phyloP scores from a whole-genome alignment of 2,329 filamentous ascomycete genomes.

The Neofusicoccum kwambonambiense region DNA sequence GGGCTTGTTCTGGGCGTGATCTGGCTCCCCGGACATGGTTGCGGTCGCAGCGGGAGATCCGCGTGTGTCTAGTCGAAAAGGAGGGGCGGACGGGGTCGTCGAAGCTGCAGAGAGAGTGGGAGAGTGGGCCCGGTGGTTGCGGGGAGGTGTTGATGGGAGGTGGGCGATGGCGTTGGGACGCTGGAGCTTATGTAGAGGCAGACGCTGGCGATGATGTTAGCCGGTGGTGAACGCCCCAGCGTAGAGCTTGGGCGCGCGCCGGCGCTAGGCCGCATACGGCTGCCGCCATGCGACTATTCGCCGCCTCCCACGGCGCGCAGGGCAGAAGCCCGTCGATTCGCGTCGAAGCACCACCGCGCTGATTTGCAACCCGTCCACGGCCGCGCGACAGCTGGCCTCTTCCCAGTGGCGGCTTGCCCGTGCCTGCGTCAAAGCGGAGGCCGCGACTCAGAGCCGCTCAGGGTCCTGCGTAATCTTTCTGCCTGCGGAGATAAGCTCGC shows the following conservation, averaged over 20 bases:
- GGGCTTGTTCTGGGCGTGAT: slow-evolving; percentile 42
- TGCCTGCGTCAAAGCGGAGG: not conserved
- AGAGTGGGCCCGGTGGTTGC: slow-evolving; percentile 1
- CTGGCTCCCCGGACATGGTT: slow-evolving; percentile 52
- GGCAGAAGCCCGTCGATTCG: slow-evolving; percentile 12
- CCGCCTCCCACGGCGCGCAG: not conserved
- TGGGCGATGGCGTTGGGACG: slow-evolving; percentile 1
- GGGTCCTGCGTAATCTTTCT: slow-evolving; percentile 14
- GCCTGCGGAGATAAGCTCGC: slow-evolving; percentile 14
- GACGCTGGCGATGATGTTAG: slow-evolving; percentile 19
- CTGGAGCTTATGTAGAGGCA: slow-evolving; percentile 15
- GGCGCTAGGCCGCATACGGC: slow-evolving; percentile 8
- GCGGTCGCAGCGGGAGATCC: slow-evolving; percentile 11
- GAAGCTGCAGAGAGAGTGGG: slow-evolving; percentile 6
- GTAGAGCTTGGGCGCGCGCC: slow-evolving; percentile 9
- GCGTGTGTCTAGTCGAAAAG: not conserved
- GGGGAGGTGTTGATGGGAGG: slow-evolving; percentile 4
- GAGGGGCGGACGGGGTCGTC: not conserved
- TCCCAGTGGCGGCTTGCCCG: not conserved
- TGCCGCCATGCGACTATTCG: not conserved
- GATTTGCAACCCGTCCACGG: slow-evolving; percentile 1
- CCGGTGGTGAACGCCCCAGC: slow-evolving; percentile 12
- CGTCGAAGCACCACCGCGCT: not conserved
- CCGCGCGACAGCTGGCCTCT: slow-evolving; percentile 10
- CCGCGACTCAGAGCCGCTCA: not conserved